Conservation (phyloP, 2,329 filamentous ascomycete species). For the Sporothrix globosa region DNA sequence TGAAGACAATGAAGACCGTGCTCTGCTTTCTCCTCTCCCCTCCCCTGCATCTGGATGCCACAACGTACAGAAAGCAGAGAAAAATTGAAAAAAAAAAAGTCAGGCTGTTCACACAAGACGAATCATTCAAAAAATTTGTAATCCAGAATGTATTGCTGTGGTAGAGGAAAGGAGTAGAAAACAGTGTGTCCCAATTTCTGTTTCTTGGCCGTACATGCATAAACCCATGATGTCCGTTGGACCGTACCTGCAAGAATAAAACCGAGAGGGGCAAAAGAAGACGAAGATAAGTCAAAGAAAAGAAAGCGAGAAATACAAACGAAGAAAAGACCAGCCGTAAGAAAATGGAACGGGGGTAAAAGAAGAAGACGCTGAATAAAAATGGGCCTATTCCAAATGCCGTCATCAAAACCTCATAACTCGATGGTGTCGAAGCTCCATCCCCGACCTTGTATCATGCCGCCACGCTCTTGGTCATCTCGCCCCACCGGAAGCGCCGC, state of each 20-base stretch:
- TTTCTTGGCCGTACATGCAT: constrained; percentile 27
- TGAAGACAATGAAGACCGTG: too few relatives aligned
- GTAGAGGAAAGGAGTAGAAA: neutral
- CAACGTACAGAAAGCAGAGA: neutral
- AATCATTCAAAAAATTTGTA: neutral
- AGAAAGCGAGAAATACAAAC: neutral
- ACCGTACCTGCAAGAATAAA: neutral
- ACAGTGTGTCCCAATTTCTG: constrained; percentile 20
- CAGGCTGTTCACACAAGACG: neutral
- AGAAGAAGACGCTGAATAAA: neutral
- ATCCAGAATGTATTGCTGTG: neutral
- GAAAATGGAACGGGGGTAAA: neutral
- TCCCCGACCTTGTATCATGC: constrained; percentile 42
- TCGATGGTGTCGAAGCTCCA: neutral
- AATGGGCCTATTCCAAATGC: neutral
- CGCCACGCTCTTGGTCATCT: constrained; percentile 55
- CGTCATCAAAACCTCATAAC: neutral
- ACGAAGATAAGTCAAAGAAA: constrained; percentile 17
- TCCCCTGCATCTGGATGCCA: too few relatives aligned
- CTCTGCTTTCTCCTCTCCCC: too few relatives aligned
- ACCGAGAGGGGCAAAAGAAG: neutral
- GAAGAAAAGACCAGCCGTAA: constrained; percentile 19
- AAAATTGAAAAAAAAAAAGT: too few relatives aligned
- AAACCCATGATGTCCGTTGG: neutral
- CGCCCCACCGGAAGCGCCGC: constrained; percentile 58